Conservation (phyloP, 306 rosid genomes). For the barrel medic (Medicago truncatula) region DNA sequence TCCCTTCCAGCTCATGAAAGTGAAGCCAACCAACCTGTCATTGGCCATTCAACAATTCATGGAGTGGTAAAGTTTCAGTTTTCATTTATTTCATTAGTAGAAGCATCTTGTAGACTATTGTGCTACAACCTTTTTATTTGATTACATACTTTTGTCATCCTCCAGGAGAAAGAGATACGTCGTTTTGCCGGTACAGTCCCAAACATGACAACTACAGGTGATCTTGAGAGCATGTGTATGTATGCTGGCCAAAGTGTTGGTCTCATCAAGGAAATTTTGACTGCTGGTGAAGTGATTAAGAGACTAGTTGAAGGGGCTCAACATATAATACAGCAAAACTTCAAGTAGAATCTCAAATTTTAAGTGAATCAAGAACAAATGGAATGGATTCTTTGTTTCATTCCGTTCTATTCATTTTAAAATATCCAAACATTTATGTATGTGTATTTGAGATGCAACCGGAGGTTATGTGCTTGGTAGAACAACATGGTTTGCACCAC, state of each 20-base stretch:
- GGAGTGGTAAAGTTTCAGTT: conserved; percentile 64
- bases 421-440: too few species aligned
- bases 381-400: too few species aligned
- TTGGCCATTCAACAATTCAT: conserved; percentile 68
- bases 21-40: conserved; percentile 69
- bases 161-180: conserved; percentile 65
- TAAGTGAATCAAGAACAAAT: neutral
- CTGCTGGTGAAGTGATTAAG: conserved; percentile 74
- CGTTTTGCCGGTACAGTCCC: conserved; percentile 78
- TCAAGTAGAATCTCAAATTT: conserved; percentile 33
- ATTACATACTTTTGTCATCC: conserved; percentile 1
- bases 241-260: conserved; percentile 85
- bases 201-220: conserved; percentile 63
- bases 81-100: neutral
- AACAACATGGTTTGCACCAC: too few species aligned
- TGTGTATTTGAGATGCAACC: too few species aligned
- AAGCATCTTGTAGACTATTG: neutral
- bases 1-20: conserved; percentile 66
- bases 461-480: too few species aligned
- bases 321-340: conserved; percentile 54
- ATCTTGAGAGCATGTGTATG: conserved; percentile 85
- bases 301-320: conserved; percentile 80
- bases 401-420: too few species aligned
- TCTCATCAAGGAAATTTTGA: conserved; percentile 69
- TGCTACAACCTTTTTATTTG: neutral